A percentile compares a stretch with the other conserved stretches of the same genome.
These are phyloP conservation scores for Phylloporus sp. DNA, from an alignment of 768 basidiomycete genomes.

Conservation along the genomic window DNA sequence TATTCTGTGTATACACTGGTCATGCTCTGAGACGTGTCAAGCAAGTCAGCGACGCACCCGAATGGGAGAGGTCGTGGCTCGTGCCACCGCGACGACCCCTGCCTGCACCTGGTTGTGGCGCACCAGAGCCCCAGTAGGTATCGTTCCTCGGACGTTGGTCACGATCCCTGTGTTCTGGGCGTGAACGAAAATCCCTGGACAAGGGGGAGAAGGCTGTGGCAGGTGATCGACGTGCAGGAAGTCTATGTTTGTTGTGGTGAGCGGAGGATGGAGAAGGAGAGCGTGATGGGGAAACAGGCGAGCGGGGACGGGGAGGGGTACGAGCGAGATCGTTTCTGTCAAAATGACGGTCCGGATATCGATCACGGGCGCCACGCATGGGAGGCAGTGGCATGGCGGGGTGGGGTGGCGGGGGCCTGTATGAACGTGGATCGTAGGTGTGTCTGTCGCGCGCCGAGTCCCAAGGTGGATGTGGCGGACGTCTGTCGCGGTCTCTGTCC, in stretches of 20 bases:
- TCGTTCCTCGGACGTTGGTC: slow-evolving; percentile 34
- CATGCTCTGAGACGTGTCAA: neutral
- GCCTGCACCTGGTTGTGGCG: slow-evolving; percentile 7
- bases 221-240: slow-evolving; percentile 37
- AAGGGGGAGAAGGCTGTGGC: slow-evolving; percentile 36
- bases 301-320: slow-evolving; percentile 20
- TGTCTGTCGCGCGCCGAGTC: slow-evolving; percentile 23
- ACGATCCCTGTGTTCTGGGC: slow-evolving; percentile 33
- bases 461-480: slow-evolving; percentile 15
- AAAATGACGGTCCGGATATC: slow-evolving; percentile 20
- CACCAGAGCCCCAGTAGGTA: slow-evolving; percentile 14
- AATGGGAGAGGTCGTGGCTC: slow-evolving; percentile 4
- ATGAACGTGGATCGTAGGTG: slow-evolving; percentile 15
- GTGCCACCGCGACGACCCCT: slow-evolving; percentile 4
- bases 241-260: slow-evolving; percentile 30
- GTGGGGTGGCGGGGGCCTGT: slow-evolving; percentile 12
- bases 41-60: slow-evolving; percentile 6
- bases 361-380: slow-evolving; percentile 20
- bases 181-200: slow-evolving; percentile 31
- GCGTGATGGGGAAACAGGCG: slow-evolving; percentile 32
- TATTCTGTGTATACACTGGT: slow-evolving; percentile 13
- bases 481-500: slow-evolving; percentile 25
- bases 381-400: slow-evolving; percentile 6
- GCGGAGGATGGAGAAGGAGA: slow-evolving; percentile 36
- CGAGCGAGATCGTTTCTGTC: slow-evolving; percentile 23